These are phyloP conservation scores for Tulasnella sp. DNA, from an alignment of 768 basidiomycete genomes.

Conservation along the genomic window DNA sequence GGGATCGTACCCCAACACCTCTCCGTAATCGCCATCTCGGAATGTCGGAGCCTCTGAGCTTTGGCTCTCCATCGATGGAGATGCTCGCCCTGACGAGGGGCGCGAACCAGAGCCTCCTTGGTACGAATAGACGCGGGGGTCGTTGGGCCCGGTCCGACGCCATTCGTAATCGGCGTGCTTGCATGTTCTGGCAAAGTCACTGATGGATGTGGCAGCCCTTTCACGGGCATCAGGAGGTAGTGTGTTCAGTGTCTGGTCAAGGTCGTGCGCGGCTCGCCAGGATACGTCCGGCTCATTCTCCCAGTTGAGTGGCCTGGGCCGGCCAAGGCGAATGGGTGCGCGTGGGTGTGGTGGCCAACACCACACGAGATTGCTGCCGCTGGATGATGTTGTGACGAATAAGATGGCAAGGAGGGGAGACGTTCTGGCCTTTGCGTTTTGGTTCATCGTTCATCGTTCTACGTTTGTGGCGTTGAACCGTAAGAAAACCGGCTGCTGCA, in stretches of 20 bases:
- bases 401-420: conserved; percentile 59
- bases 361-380: conserved; percentile 65
- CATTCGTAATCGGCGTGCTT: conserved; percentile 44
- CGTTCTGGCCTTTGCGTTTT: neutral
- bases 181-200: conserved; percentile 9
- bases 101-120: conserved; percentile 26
- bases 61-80: conserved; percentile 36
- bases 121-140: conserved; percentile 39
- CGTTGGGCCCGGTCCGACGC: conserved; percentile 39
- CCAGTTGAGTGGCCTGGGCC: conserved; percentile 62
- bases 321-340: conserved; percentile 52
- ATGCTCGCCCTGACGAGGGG: conserved; percentile 39
- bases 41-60: conserved; percentile 25
- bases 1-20: conserved; percentile 63
- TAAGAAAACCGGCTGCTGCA: neutral
- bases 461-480: neutral
- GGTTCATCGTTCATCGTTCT: conserved; percentile 4
- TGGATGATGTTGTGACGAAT: conserved; percentile 73
- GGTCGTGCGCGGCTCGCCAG: conserved; percentile 16
- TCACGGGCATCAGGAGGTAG: conserved; percentile 8
- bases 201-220: conserved; percentile 24
- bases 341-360: conserved; percentile 71
- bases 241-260: conserved; percentile 7
- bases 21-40: conserved; percentile 24
- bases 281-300: conserved; percentile 37